phyloP scores from a whole-genome alignment of 177 flowering plant species.

The Telopea speciosissima region DNA sequence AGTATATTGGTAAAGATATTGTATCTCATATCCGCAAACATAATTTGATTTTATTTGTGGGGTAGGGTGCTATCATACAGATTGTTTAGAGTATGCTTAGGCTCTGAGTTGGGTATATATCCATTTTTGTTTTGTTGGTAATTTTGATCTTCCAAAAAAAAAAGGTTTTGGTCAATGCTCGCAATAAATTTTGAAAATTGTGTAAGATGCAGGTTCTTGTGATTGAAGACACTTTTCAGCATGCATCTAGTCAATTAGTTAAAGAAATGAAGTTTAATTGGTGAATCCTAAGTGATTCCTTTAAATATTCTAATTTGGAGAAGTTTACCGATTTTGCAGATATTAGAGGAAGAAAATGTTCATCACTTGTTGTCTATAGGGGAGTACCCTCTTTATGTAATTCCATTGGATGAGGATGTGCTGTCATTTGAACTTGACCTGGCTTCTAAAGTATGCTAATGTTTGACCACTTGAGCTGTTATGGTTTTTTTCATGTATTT shows the following conservation, averaged over 20 bases:
- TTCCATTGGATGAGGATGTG: constrained; percentile 93
- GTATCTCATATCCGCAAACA: not conserved
- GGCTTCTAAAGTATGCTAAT: constrained; percentile 52
- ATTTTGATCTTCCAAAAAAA: too few relatives aligned
- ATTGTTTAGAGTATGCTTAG: not conserved
- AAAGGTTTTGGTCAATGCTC: too few relatives aligned
- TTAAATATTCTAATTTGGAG: not conserved
- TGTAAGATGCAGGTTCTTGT: too few relatives aligned
- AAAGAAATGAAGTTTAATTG: not conserved
- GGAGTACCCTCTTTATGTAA: constrained; percentile 71
- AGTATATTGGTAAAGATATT: not conserved
- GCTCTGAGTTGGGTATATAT: not conserved
- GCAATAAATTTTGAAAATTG: too few relatives aligned
- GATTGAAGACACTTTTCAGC: too few relatives aligned
- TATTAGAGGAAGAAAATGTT: constrained; percentile 86
- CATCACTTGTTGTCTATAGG: constrained; percentile 80
- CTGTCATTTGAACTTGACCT: constrained; percentile 86
- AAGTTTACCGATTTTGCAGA: constrained; percentile 31
- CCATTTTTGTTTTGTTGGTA: too few relatives aligned
- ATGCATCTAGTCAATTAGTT: too few relatives aligned
- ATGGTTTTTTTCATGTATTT: too few relatives aligned
- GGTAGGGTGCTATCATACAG: not conserved
- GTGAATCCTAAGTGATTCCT: not conserved
- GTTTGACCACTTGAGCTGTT: not conserved
- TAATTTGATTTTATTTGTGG: not conserved